These are phyloP conservation scores for Vigna trinervia DNA, from an alignment of 306 rosid species.

Conservation along the genomic window DNA sequence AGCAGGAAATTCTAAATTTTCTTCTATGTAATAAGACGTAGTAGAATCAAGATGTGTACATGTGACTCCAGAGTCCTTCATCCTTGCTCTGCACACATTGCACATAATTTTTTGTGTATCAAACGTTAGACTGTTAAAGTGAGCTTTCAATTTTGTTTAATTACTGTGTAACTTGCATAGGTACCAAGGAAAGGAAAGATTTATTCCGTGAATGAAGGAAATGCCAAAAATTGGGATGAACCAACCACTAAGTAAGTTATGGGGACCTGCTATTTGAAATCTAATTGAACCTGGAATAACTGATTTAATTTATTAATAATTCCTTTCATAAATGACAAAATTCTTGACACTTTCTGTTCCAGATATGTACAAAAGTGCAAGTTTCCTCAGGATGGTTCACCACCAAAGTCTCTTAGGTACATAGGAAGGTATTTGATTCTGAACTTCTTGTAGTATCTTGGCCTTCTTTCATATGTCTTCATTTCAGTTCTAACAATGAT, in stretches of 20 bases:
- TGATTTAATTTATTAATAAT: neutral
- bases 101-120: neutral
- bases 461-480: conserved; percentile 27
- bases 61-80: neutral
- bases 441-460: neutral
- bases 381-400: conserved; percentile 78
- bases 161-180: conserved; percentile 50
- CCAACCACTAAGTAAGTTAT: conserved; percentile 61
- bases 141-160: conserved; percentile 25
- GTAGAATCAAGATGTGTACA: neutral
- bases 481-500: neutral
- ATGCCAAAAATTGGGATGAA: conserved; percentile 91
- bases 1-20: neutral
- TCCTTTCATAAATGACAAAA: neutral
- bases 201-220: conserved; percentile 95
- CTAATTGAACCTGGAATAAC: conserved; percentile 7
- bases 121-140: conserved; percentile 3
- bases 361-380: conserved; percentile 92
- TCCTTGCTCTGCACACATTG: neutral
- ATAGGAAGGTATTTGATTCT: conserved; percentile 75
- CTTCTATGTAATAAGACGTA: neutral
- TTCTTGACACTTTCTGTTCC: conserved; percentile 25
- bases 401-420: conserved; percentile 90
- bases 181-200: conserved; percentile 84
- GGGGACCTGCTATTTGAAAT: conserved; percentile 27